A percentile compares a stretch with the other conserved stretches of the same genome.
Conservation (phyloP, 768 basidiomycete genomes). For the Suillus ampliporus region DNA sequence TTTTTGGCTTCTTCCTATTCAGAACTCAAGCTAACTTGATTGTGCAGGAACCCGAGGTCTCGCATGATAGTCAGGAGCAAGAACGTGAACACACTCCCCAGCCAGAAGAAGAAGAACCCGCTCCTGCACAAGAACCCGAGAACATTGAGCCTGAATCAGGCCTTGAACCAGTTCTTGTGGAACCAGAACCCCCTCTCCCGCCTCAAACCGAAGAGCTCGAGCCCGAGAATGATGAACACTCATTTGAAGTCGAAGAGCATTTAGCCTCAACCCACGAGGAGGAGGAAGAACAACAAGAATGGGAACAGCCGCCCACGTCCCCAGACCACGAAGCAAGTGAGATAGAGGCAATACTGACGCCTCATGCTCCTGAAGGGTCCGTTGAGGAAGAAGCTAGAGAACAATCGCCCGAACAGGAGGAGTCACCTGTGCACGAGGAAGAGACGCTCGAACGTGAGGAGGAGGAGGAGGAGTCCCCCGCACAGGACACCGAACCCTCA, state of each 20-base stretch:
- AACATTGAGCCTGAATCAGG: not conserved
- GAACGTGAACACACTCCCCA: not conserved
- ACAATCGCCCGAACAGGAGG: not conserved
- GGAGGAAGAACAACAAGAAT: not conserved
- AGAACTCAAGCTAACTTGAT: not conserved
- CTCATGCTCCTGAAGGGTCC: not conserved
- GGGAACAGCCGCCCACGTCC: conserved; percentile 2
- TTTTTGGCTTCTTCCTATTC: not conserved
- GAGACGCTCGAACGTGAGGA: not conserved
- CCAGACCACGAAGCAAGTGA: conserved; percentile 5
- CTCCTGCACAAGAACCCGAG: not conserved
- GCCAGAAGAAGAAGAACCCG: not conserved
- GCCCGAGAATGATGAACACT: not conserved
- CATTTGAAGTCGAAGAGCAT: not conserved
- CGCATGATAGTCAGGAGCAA: not conserved
- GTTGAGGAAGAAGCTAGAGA: not conserved
- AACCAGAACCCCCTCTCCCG: not conserved
- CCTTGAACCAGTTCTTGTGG: not conserved
- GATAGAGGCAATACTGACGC: conserved; percentile 8
- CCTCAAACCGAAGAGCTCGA: not conserved
- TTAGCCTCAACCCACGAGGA: not conserved
- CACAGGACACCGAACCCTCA: conserved; percentile 28
- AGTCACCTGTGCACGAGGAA: not conserved
- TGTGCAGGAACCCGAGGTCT: not conserved
- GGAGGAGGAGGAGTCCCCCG: not conserved